Conservation (phyloP, 2,329 filamentous ascomycete genomes). For the Exserohilum turcica region DNA sequence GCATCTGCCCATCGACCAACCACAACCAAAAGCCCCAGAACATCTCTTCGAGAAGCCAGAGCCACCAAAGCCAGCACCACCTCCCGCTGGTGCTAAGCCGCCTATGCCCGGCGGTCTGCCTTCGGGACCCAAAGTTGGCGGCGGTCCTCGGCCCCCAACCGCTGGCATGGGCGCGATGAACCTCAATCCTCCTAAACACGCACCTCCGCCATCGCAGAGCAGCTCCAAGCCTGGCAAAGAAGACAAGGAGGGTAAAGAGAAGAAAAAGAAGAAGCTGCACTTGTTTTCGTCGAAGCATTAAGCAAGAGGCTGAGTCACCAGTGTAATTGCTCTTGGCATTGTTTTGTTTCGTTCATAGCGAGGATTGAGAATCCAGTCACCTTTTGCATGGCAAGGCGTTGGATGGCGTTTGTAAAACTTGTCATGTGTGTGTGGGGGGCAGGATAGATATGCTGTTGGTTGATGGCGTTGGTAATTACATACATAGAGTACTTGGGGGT, state of each 20-base stretch:
- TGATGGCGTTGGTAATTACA: background rate
- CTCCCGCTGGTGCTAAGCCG: slow-evolving; percentile 53
- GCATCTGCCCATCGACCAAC: slow-evolving; percentile 79
- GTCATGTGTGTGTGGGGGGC: background rate
- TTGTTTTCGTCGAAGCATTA: slow-evolving; percentile 54
- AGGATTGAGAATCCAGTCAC: slow-evolving; percentile 6
- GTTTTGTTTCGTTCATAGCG: slow-evolving; percentile 19
- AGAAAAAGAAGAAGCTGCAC: slow-evolving; percentile 63
- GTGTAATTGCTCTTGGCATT: slow-evolving; percentile 15
- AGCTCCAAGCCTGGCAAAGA: slow-evolving; percentile 30
- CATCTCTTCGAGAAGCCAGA: slow-evolving; percentile 80
- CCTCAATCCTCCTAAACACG: slow-evolving; percentile 33
- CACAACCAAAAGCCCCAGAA: slow-evolving; percentile 79
- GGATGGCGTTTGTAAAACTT: slow-evolving; percentile 1
- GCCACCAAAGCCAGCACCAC: slow-evolving; percentile 59
- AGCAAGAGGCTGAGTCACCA: slow-evolving; percentile 5
- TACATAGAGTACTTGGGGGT: background rate
- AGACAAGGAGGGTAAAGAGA: slow-evolving; percentile 38
- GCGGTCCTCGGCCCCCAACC: slow-evolving; percentile 40
- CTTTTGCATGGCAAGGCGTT: slow-evolving; percentile 19
- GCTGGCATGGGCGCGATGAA: slow-evolving; percentile 42
- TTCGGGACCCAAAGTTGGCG: slow-evolving; percentile 31
- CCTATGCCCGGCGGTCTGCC: slow-evolving; percentile 37
- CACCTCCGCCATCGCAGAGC: slow-evolving; percentile 21
- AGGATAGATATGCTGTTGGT: background rate